Base-by-base conservation (phyloP, 2,329 filamentous ascomycete species). In the Rhynchosporium graminicola region DNA sequence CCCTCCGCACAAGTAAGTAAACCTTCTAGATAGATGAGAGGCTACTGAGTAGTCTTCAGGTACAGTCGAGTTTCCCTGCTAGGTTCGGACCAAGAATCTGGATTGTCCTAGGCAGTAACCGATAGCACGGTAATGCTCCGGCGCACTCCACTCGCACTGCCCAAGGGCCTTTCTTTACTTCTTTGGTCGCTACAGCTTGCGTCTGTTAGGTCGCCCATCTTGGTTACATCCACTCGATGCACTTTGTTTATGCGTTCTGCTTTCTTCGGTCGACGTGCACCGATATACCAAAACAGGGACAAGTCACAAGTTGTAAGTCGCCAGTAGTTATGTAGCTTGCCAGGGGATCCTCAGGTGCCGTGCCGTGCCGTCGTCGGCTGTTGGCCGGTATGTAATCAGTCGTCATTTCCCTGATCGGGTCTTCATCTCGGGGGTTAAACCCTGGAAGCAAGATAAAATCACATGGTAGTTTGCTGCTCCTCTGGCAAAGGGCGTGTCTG, bases 51-150 rank as follows among this genome's bases (percentile, higher is more conserved):
- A 15, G 33, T 3, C 42, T 43, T 52, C n/a, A 33, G 48, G 28
- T 52, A 52, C 50, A 52, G 50, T 20, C 20, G 51, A 36, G 33
- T 36, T 54, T 26, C 36, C 36, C 8, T 4, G 31, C 50, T n/a
- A 40, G 20, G 51, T 38, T 26, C 7, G 43, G 20, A 26, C 5
- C 43, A 20, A 46, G n/a, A 28, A 6, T 28, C 10, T 33, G 33
- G 8, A 20, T 28, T 28, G 15, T 42, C 33, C 51, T 38, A 20
- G 33, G 51, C 51, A 28, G 50, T 29, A 36, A 63, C 61, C 59
- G 59, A 50, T 62, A 63, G 56, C 33, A 42, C 55, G 59, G 59
- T 65, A 65, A 65, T 62, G 40, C 59, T 63, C 59, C 61, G 57
- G 57, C 51, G 31, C 42, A 36, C 40, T 29, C 57, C 55, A 51